Percentiles rank a stretch among this genome's conserved stretches.
These are phyloP conservation scores for Paecilomyces dactylethromorphus DNA, from an alignment of 2,329 filamentous ascomycete genomes.

Conservation along the genomic window DNA sequence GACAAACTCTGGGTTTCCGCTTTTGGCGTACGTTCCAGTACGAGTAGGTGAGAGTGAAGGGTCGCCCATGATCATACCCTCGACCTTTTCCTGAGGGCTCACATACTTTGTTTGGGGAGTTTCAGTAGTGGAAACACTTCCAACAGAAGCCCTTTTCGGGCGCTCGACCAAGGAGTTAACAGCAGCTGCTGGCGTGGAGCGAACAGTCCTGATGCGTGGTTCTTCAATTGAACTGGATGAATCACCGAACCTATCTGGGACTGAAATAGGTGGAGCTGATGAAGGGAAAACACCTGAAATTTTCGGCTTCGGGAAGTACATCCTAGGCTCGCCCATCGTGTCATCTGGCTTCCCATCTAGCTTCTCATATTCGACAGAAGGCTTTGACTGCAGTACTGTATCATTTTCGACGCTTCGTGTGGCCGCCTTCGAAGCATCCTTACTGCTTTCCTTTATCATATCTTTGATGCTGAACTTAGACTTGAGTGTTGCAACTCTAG, in stretches of 20 bases:
- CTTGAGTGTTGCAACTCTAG: constrained; percentile 16
- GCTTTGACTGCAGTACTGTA: neutral
- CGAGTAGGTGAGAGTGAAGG: constrained; percentile 6
- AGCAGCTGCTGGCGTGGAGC: neutral
- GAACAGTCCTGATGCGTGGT: neutral
- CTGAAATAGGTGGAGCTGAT: constrained; percentile 9
- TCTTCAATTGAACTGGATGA: neutral
- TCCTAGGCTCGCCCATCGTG: constrained; percentile 6
- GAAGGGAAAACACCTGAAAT: constrained; percentile 3
- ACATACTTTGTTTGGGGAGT: neutral
- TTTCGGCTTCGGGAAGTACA: constrained; percentile 12
- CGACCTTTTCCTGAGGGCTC: neutral
- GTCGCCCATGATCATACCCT: constrained; percentile 10
- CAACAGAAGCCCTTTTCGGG: neutral
- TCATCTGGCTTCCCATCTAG: neutral
- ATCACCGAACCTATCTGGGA: neutral
- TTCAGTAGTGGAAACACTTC: neutral
- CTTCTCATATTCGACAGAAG: neutral
- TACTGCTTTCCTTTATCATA: constrained; percentile 4
- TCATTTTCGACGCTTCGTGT: neutral
- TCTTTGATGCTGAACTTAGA: constrained; percentile 26
- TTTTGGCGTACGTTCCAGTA: constrained; percentile 6
- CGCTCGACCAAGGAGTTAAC: neutral
- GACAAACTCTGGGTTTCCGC: constrained; percentile 4
- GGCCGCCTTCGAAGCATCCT: neutral